A percentile compares a stretch with the other conserved stretches of the same genome.
Evolutionary conservation across 805 yeast genomes (phyloP).

Genomic region (Candida incommunis): DNA sequence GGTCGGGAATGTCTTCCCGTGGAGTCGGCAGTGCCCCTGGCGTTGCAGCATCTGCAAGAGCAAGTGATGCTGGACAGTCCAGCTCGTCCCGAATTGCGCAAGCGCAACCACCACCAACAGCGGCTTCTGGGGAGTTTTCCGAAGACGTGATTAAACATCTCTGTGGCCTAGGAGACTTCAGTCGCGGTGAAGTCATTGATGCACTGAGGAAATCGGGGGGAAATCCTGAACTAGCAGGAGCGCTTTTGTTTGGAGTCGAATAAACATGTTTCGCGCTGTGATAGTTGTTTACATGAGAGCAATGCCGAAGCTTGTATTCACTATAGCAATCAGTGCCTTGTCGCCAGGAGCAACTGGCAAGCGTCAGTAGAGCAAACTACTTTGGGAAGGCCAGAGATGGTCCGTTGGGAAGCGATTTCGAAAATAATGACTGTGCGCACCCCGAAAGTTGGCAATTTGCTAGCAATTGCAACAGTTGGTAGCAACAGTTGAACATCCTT

Average conservation of each 20-base stretch:
- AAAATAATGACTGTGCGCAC: too few relatives aligned
- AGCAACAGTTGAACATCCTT: too few relatives aligned
- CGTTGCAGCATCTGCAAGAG: conserved; percentile 10
- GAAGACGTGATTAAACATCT: conserved; percentile 33
- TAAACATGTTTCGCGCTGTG: too few relatives aligned
- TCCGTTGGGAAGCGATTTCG: too few relatives aligned
- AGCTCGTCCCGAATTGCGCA: conserved; percentile 3
- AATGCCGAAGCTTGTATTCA: too few relatives aligned
- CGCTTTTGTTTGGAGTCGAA: conserved; percentile 37
- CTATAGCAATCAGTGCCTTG: too few relatives aligned
- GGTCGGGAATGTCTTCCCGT: not conserved
- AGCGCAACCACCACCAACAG: conserved; percentile 2
- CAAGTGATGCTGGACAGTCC: conserved; percentile 2
- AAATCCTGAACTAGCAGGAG: conserved; percentile 77
- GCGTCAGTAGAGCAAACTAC: too few relatives aligned
- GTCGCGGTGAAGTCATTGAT: conserved; percentile 41
- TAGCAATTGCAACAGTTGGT: too few relatives aligned
- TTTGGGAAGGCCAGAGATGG: too few relatives aligned
- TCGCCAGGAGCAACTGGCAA: too few relatives aligned
- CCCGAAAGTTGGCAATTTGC: too few relatives aligned
- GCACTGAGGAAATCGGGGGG: conserved; percentile 62
- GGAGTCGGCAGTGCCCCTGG: conserved; percentile 7
- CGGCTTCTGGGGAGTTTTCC: conserved; percentile 10
- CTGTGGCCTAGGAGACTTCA: conserved; percentile 53
- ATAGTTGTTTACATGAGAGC: too few relatives aligned